Conservation (phyloP, 2,329 filamentous ascomycete genomes). For the Aschersonia sp. region DNA sequence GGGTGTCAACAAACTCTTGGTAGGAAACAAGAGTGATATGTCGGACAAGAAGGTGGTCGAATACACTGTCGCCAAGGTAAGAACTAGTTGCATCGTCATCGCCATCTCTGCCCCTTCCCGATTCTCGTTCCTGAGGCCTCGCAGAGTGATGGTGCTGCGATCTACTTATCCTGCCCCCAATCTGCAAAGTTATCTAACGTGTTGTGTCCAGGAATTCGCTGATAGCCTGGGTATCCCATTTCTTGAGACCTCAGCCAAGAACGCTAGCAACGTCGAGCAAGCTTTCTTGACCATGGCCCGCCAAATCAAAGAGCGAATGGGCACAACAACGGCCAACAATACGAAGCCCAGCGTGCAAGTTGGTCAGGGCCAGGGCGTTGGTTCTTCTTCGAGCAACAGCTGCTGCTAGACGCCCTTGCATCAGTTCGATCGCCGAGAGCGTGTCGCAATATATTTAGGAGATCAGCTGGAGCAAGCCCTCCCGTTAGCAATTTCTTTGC, state of each 20-base stretch:
- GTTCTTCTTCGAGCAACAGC: constrained; percentile 68
- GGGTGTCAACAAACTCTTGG: constrained; percentile 97
- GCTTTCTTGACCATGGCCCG: constrained; percentile 99
- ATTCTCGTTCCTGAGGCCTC: not conserved
- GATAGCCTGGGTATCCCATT: constrained; percentile 98
- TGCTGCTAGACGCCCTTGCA: constrained; percentile 58
- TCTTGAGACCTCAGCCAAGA: constrained; percentile 99
- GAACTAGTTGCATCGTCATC: constrained; percentile 9
- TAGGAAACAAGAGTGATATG: constrained; percentile 99
- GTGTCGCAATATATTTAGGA: not conserved
- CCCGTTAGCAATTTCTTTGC: constrained; percentile 6
- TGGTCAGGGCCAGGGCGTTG: constrained; percentile 84
- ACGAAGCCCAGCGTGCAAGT: constrained; percentile 98
- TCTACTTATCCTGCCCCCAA: too few species aligned
- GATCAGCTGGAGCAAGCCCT: not conserved
- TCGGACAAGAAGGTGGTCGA: constrained; percentile 99
- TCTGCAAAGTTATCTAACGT: not conserved
- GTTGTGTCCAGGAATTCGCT: constrained; percentile 66
- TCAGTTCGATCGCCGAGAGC: not conserved
- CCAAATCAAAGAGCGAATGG: constrained; percentile 99
- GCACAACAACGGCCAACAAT: constrained; percentile 87
- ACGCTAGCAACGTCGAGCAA: constrained; percentile 98
- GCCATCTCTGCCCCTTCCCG: too few species aligned
- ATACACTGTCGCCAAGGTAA: constrained; percentile 97
- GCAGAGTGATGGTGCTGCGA: too few species aligned